Percentiles rank a stretch among this genome's conserved stretches.
Evolutionary conservation across 1,284 basidiomycete genomes (phyloP).

Genomic region (Exobasidium rhododendri): DNA sequence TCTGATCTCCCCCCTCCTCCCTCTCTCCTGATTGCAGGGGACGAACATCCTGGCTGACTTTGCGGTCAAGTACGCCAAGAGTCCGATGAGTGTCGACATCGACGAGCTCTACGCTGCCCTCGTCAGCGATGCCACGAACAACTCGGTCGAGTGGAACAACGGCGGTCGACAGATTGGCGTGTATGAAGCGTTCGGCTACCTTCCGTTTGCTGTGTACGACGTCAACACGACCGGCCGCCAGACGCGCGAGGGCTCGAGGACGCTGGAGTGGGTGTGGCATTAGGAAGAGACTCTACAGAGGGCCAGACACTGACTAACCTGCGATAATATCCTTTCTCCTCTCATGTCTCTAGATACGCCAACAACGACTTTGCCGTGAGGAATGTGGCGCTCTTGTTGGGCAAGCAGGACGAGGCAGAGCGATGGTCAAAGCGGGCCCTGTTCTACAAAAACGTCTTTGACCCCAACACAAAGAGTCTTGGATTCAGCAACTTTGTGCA

Average conservation of each 20-base stretch:
- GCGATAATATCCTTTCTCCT: neutral
- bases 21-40: too few species aligned
- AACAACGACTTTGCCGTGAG: constrained; percentile 59
- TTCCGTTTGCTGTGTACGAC: constrained; percentile 41
- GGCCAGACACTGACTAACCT: too few species aligned
- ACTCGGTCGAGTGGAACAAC: constrained; percentile 46
- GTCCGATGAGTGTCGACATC: constrained; percentile 27
- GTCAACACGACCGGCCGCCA: constrained; percentile 33
- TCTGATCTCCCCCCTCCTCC: too few species aligned
- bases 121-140: constrained; percentile 54
- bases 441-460: constrained; percentile 43
- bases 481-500: constrained; percentile 40
- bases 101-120: constrained; percentile 39
- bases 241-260: constrained; percentile 40
- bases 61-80: constrained; percentile 36
- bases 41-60: constrained; percentile 39
- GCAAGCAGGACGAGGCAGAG: constrained; percentile 20
- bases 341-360: constrained; percentile 48
- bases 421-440: constrained; percentile 18
- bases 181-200: constrained; percentile 31
- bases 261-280: constrained; percentile 17
- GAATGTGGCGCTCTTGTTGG: constrained; percentile 29
- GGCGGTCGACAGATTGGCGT: constrained; percentile 32
- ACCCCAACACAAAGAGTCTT: constrained; percentile 21
- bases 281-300: neutral